Percentiles rank a stretch among this genome's conserved stretches.
These are phyloP conservation scores for Solanum medicagineum DNA, from an alignment of 257 asterid species.

Conservation along the genomic window DNA sequence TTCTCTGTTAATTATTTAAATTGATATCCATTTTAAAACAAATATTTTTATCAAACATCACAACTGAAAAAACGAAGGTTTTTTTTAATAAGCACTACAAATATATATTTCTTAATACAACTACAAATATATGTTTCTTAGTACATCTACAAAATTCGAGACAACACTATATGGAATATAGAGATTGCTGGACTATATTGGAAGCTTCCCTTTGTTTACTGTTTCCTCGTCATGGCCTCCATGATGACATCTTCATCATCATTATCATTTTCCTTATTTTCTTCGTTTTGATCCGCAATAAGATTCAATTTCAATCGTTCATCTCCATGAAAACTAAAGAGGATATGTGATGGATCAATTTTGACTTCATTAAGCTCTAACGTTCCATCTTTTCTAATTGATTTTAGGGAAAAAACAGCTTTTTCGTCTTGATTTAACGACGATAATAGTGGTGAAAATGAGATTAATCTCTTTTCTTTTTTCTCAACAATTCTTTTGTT, in stretches of 20 bases:
- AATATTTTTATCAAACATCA: no score
- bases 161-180: not conserved
- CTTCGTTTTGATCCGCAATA: not conserved
- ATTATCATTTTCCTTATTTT: not conserved
- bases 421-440: not conserved
- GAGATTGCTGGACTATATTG: not conserved
- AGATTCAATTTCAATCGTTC: not conserved
- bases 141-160: not conserved
- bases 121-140: not conserved
- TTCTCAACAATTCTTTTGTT: not conserved
- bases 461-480: not conserved
- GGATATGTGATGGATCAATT: not conserved
- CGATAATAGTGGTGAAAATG: not conserved
- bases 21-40: no score
- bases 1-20: no score
- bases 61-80: no score
- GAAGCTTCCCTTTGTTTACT: not conserved
- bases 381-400: not conserved
- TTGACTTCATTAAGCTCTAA: not conserved
- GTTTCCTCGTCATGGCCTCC: not conserved
- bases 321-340: not conserved
- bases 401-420: not conserved
- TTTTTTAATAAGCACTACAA: no score
- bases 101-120: no score
- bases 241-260: not conserved